Percentiles rank a stretch among this genome's conserved stretches.
Evolutionary conservation across 1,139 yeast species (phyloP).

Genomic region (Yamadazyma sp.): DNA sequence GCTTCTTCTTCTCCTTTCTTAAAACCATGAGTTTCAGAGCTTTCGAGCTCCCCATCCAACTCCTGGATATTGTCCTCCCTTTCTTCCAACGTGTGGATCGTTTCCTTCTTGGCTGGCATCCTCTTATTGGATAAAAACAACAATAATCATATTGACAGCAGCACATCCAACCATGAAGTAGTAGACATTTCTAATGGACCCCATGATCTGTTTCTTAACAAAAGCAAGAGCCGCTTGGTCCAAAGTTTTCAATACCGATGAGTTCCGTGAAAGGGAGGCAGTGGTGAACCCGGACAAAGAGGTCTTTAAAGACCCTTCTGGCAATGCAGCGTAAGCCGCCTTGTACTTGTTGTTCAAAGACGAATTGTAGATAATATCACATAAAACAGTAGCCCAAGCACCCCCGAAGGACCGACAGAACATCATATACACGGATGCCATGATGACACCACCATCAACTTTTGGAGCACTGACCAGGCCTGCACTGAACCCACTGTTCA

Average conservation of each 20-base stretch:
- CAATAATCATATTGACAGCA: constrained; percentile 20
- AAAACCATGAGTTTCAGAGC: not conserved
- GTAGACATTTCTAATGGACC: constrained; percentile 31
- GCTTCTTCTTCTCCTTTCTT: too few relatives aligned
- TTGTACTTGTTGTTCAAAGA: constrained; percentile 22
- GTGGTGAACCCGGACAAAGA: constrained; percentile 21
- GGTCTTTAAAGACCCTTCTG: constrained; percentile 16
- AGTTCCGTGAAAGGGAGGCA: constrained; percentile 18
- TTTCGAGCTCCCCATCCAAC: not conserved
- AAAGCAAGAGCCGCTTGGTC: constrained; percentile 26
- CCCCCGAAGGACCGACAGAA: constrained; percentile 34
- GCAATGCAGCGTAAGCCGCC: constrained; percentile 18
- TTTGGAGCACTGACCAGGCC: constrained; percentile 39
- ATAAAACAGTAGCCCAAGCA: constrained; percentile 31
- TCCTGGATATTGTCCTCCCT: not conserved
- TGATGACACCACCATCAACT: constrained; percentile 35
- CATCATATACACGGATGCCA: constrained; percentile 35
- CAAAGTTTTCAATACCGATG: constrained; percentile 21
- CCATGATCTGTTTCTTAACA: constrained; percentile 30
- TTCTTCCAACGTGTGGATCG: constrained; percentile 1
- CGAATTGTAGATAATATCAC: constrained; percentile 35
- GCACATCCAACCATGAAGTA: constrained; percentile 33
- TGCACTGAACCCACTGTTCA: constrained; percentile 30
- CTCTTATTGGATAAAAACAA: constrained; percentile 30
- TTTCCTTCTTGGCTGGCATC: constrained; percentile 21